A percentile compares a stretch with the other conserved stretches of the same genome.
These are phyloP conservation scores for Hanseniaspora guilliermondii DNA, from an alignment of 805 yeast genomes.

Conservation along the genomic window DNA sequence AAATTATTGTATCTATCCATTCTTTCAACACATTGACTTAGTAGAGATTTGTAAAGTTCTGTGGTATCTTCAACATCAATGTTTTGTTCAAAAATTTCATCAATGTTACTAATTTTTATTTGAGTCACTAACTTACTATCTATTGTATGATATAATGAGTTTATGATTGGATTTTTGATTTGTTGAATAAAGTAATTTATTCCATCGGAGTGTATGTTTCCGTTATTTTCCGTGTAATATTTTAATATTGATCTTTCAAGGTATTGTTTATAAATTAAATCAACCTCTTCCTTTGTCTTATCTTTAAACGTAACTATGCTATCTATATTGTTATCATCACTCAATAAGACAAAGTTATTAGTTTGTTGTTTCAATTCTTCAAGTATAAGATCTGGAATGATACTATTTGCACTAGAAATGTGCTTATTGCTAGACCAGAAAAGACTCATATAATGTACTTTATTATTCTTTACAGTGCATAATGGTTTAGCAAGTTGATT, in stretches of 20 bases:
- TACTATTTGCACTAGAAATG: slow-evolving; percentile 4
- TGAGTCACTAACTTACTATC: slow-evolving; percentile 2
- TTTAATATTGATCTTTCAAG: not conserved
- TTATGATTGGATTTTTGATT: not conserved
- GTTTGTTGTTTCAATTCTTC: slow-evolving; percentile 5
- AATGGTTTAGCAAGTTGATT: too few species aligned
- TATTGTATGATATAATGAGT: not conserved
- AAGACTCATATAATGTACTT: not conserved
- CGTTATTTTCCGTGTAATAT: not conserved
- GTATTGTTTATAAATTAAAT: not conserved
- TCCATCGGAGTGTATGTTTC: not conserved
- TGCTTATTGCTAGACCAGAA: not conserved
- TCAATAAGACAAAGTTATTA: not conserved
- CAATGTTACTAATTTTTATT: slow-evolving; percentile 1
- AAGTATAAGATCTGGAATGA: slow-evolving; percentile 5
- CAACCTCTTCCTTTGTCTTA: not conserved
- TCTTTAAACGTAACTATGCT: not conserved
- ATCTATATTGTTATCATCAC: not conserved
- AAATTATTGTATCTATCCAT: not conserved
- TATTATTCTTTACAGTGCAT: too few species aligned
- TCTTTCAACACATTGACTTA: not conserved
- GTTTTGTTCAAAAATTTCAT: not conserved
- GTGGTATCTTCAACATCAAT: not conserved
- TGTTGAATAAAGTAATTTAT: slow-evolving; percentile 6
- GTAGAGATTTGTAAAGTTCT: not conserved